Base-by-base conservation (phyloP, 331 rosid genomes). In the Acacia concinna region DNA sequence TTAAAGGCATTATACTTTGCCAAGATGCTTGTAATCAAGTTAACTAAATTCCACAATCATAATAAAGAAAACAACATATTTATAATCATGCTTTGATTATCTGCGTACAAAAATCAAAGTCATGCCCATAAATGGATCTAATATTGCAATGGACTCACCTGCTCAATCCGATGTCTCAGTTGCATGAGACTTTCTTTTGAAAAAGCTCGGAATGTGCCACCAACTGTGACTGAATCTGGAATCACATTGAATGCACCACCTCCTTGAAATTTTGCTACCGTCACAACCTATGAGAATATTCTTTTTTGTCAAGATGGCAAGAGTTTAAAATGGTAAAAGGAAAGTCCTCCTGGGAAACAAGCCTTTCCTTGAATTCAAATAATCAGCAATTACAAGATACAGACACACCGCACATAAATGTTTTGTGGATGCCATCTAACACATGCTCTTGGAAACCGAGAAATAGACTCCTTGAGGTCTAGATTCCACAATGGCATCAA, bases 211-310 rank as follows among this genome's bases (percentile, higher is more conserved):
- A 92, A 92, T 17, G 92, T 89, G 43, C 96, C 96, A 8, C 97
- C 93, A 69, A 90, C 86, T 32, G 90, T 85, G 64, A 92, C 97
- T 13, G 96, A 92, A 87, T 89, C 97, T 43, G 96, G 97, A 82
- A 92, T 92, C 71, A 92, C 92, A 77, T 90, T 92, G 80, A 87
- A 89, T 6, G 96, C 96, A 56, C 84, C 89, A 23, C 97, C 93
- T 66, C 96, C 96, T 74, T 86, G 87, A 80, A 92, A 82, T 68
- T 85, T 91, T 37, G 83, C 91, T 31, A 93, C 93, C 0, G 97
- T 91, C 20, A 93, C 85, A 15, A 93, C 97, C 94, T 91, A 85
- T 71, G 78, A 52, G 62, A 63, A 76, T 46, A 63, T 38, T 23
- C 32, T 34, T 57, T 41, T 71, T 15, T 27, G 81, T 70, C 68